phyloP scores from a whole-genome alignment of 192 early-diverging fungal genomes.

The Linnemannia exigua region DNA sequence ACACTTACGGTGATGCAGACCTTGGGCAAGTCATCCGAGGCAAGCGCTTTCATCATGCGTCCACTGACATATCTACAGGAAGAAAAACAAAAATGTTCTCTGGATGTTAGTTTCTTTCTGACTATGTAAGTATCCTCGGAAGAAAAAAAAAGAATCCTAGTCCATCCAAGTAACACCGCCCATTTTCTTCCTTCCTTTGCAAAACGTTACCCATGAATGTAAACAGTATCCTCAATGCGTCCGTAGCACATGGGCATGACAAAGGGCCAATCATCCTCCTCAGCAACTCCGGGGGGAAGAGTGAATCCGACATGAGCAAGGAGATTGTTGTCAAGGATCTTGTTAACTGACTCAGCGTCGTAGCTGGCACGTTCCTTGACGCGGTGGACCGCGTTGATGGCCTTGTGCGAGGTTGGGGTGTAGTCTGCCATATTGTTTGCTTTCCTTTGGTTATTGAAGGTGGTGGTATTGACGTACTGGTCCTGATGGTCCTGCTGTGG shows the following conservation, averaged over 20 bases:
- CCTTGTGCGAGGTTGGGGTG: slow-evolving; percentile 49
- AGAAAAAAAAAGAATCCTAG: slow-evolving; percentile 1
- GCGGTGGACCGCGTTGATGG: slow-evolving; percentile 55
- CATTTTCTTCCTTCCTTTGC: not conserved
- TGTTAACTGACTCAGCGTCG: slow-evolving; percentile 54
- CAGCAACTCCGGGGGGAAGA: slow-evolving; percentile 38
- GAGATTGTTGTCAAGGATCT: slow-evolving; percentile 62
- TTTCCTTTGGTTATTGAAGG: not conserved
- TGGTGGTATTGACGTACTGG: not conserved
- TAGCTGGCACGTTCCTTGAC: slow-evolving; percentile 57
- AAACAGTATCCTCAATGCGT: slow-evolving; percentile 60
- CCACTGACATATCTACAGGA: slow-evolving; percentile 45
- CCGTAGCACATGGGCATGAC: slow-evolving; percentile 73
- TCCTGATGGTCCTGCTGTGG: not conserved
- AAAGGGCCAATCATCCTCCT: slow-evolving; percentile 62
- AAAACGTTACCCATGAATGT: slow-evolving; percentile 58
- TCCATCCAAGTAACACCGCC: too few relatives aligned
- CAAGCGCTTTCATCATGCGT: slow-evolving; percentile 53
- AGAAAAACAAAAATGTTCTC: not conserved
- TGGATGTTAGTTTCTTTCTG: not conserved
- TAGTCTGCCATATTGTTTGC: slow-evolving; percentile 7
- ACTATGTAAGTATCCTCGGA: not conserved
- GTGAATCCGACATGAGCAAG: slow-evolving; percentile 68
- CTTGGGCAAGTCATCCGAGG: slow-evolving; percentile 31
- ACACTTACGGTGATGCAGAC: slow-evolving; percentile 53